Evolutionary conservation across 73 alveolate genomes (phyloP).

Genomic region (Paramecium bursaria): DNA sequence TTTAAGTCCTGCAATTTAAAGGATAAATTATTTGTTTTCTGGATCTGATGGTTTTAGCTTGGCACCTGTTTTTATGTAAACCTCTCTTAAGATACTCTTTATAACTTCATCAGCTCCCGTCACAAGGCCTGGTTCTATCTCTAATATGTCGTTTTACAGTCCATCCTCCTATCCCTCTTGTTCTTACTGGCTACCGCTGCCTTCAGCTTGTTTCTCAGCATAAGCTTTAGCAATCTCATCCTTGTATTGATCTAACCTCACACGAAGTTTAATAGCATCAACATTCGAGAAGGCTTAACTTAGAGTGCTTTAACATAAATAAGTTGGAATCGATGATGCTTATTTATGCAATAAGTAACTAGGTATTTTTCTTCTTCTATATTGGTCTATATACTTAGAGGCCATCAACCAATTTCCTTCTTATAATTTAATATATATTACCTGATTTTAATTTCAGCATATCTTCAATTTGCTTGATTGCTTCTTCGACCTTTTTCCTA

Average conservation of each 20-base stretch:
- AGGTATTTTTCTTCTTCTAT: conserved; percentile 66
- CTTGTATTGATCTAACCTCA: conserved; percentile 74
- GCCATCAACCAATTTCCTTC: conserved; percentile 69
- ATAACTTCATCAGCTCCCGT: conserved; percentile 85
- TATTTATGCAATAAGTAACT: conserved; percentile 67
- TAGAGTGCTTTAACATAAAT: conserved; percentile 66
- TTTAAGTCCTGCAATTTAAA: conserved; percentile 84
- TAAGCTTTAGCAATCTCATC: conserved; percentile 30
- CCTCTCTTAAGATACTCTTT: conserved; percentile 79
- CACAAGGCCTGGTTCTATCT: conserved; percentile 64
- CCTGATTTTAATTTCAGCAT: too few species aligned
- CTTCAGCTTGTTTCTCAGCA: not conserved
- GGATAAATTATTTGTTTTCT: conserved; percentile 73
- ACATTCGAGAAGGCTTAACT: conserved; percentile 84
- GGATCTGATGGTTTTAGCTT: conserved; percentile 74
- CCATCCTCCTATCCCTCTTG: not conserved
- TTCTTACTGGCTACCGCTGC: not conserved
- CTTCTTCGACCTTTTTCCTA: conserved; percentile 7
- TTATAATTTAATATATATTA: too few species aligned
- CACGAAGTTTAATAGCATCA: conserved; percentile 74
- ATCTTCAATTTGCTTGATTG: conserved; percentile 5
- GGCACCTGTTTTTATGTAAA: conserved; percentile 45
- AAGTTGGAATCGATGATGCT: conserved; percentile 68
- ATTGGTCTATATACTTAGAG: conserved; percentile 54
- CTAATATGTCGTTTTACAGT: conserved; percentile 45